phyloP scores from a whole-genome alignment of 805 yeast genomes.

The Suhomyces sp. region DNA sequence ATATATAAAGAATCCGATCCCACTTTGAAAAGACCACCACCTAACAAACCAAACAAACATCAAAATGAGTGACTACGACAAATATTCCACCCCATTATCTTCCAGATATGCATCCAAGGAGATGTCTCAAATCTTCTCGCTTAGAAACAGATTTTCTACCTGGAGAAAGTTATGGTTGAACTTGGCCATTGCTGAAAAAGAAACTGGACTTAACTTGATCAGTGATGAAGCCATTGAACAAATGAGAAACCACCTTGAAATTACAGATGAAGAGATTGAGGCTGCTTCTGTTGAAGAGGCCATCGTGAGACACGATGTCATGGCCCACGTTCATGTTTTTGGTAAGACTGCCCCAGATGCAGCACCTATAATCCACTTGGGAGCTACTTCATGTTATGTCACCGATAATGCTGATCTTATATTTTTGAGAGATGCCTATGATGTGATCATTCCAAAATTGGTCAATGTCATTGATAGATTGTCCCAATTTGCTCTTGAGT shows the following conservation, averaged over 20 bases:
- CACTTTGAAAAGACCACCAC: no score
- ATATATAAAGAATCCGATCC: background rate
- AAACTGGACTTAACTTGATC: constrained; percentile 80
- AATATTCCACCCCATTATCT: constrained; percentile 88
- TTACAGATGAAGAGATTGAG: constrained; percentile 90
- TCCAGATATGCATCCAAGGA: constrained; percentile 97
- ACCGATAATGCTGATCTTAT: constrained; percentile 98
- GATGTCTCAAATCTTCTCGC: constrained; percentile 90
- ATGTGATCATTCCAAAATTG: constrained; percentile 86
- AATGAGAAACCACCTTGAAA: constrained; percentile 72
- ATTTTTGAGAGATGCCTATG: constrained; percentile 94
- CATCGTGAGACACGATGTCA: constrained; percentile 97
- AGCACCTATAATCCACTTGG: constrained; percentile 95
- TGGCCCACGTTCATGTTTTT: constrained; percentile 97
- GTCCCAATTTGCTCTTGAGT: constrained; percentile 80
- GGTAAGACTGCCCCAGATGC: constrained; percentile 94
- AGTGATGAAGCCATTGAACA: constrained; percentile 89
- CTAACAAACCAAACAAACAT: no score
- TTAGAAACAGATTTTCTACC: constrained; percentile 91
- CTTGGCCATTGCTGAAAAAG: constrained; percentile 92
- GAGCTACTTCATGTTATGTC: constrained; percentile 97
- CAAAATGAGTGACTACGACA: constrained; percentile 55
- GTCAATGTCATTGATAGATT: constrained; percentile 94
- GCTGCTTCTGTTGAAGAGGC: constrained; percentile 93
- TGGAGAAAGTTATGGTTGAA: constrained; percentile 98